These are phyloP conservation scores for Agrocybe pediades DNA, from an alignment of 768 basidiomycete genomes.

Conservation along the genomic window DNA sequence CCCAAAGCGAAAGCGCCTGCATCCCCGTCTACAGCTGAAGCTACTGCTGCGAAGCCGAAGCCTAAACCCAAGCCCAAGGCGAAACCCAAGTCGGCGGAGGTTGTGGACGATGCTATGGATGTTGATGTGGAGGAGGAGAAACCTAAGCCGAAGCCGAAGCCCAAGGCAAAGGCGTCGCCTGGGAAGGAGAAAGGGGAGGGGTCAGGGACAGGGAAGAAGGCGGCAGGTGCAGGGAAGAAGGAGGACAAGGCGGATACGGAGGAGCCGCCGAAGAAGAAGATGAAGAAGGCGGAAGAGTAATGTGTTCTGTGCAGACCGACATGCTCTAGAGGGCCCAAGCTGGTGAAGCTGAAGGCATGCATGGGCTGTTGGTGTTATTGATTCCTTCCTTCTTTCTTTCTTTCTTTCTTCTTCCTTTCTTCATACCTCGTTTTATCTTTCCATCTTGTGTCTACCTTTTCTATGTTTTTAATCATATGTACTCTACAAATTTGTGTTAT, in stretches of 20 bases:
- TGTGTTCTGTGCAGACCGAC: too few species aligned
- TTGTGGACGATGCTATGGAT: constrained; percentile 52
- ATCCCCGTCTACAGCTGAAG: constrained; percentile 26
- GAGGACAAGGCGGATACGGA: constrained; percentile 49
- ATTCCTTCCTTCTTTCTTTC: not conserved
- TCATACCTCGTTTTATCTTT: constrained; percentile 5
- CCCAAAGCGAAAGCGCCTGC: constrained; percentile 37
- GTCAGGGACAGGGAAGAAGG: constrained; percentile 40
- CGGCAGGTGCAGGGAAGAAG: constrained; percentile 81
- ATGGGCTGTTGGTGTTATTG: too few species aligned
- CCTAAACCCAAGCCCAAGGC: constrained; percentile 44
- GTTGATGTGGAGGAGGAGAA: constrained; percentile 34
- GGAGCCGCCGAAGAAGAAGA: too few species aligned
- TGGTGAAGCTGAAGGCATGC: too few species aligned
- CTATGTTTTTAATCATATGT: constrained; percentile 10
- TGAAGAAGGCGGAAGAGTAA: too few species aligned
- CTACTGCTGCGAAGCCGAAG: constrained; percentile 47
- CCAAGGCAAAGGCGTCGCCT: constrained; percentile 38
- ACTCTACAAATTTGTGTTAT: not conserved
- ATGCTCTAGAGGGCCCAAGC: too few species aligned
- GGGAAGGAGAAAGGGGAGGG: constrained; percentile 7
- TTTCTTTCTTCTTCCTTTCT: not conserved
- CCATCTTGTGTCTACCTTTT: constrained; percentile 10
- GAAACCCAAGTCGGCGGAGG: constrained; percentile 37
- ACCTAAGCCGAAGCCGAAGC: constrained; percentile 43